phyloP scores from a whole-genome alignment of 768 basidiomycete genomes.

The Tubosaeta sp. region DNA sequence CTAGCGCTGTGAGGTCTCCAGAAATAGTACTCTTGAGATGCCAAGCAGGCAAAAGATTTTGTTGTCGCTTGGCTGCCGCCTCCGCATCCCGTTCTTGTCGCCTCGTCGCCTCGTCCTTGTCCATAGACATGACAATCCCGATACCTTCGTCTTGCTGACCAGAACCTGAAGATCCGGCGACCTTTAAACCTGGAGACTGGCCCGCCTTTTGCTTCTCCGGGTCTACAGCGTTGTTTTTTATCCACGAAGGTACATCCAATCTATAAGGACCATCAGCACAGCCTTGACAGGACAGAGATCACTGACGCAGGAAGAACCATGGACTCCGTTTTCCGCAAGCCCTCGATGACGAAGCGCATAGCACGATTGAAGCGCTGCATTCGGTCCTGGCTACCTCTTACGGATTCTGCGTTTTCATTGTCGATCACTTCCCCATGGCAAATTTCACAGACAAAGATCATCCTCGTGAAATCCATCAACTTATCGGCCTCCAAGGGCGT shows the following conservation, averaged over 20 bases:
- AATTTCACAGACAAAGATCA: conserved; percentile 79
- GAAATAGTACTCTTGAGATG: conserved; percentile 95
- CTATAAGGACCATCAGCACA: conserved; percentile 34
- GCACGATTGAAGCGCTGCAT: conserved; percentile 95
- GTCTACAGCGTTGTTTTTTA: conserved; percentile 67
- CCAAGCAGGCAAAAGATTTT: conserved; percentile 93
- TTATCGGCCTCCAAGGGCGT: conserved; percentile 81
- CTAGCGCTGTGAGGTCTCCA: conserved; percentile 84
- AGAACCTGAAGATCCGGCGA: conserved; percentile 64
- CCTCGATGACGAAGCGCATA: conserved; percentile 83
- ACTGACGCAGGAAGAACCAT: conserved; percentile 82
- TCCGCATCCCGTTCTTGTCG: conserved; percentile 73
- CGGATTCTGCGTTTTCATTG: conserved; percentile 87
- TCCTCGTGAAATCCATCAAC: conserved; percentile 67
- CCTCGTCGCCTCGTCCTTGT: conserved; percentile 79
- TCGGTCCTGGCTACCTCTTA: conserved; percentile 82
- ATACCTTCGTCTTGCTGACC: conserved; percentile 68
- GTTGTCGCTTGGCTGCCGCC: conserved; percentile 79
- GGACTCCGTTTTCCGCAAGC: conserved; percentile 82
- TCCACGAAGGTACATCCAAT: conserved; percentile 80
- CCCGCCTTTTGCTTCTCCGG: conserved; percentile 55
- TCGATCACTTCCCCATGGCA: conserved; percentile 85
- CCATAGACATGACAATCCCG: conserved; percentile 82
- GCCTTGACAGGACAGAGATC: background rate
- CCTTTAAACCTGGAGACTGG: conserved; percentile 56